Conservation (phyloP, 176 grass and related monocot genomes). For the Thinopyrum elongatum region DNA sequence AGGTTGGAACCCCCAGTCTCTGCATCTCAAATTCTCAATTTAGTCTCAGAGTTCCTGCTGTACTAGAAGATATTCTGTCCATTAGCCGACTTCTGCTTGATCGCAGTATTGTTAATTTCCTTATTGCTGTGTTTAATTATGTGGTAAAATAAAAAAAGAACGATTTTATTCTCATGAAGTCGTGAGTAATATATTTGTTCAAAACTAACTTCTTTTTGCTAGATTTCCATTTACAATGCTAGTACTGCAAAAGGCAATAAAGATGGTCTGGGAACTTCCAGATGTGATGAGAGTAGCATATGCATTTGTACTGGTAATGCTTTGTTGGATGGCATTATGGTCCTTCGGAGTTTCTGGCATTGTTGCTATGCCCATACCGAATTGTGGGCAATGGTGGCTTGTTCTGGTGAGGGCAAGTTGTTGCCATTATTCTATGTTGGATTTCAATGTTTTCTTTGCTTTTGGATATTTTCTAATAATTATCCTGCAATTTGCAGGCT, state of each 20-base stretch:
- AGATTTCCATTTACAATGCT: slow-evolving; percentile 99
- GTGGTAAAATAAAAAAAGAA: neutral
- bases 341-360: slow-evolving; percentile 88
- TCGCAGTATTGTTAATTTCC: neutral
- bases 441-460: slow-evolving; percentile 10
- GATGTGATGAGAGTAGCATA: slow-evolving; percentile 78
- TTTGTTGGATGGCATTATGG: slow-evolving; percentile 96
- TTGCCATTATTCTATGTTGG: slow-evolving; percentile 29
- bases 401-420: slow-evolving; percentile 99
- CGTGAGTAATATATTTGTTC: slow-evolving; percentile 22
- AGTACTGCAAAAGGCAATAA: slow-evolving; percentile 88
- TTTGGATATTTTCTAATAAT: slow-evolving; percentile 2
- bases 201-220: slow-evolving; percentile 30
- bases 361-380: slow-evolving; percentile 74
- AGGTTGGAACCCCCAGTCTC: too few relatives aligned
- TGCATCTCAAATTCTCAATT: neutral
- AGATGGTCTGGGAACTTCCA: slow-evolving; percentile 82
- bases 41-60: neutral
- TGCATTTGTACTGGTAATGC: slow-evolving; percentile 82
- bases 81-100: neutral
- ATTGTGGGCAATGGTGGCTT: slow-evolving; percentile 93
- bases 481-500: slow-evolving; percentile 56
- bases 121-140: neutral
- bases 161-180: neutral
- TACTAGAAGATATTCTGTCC: neutral